Conservation (phyloP, 2,329 filamentous ascomycete genomes). For the Diaporthe sp. region DNA sequence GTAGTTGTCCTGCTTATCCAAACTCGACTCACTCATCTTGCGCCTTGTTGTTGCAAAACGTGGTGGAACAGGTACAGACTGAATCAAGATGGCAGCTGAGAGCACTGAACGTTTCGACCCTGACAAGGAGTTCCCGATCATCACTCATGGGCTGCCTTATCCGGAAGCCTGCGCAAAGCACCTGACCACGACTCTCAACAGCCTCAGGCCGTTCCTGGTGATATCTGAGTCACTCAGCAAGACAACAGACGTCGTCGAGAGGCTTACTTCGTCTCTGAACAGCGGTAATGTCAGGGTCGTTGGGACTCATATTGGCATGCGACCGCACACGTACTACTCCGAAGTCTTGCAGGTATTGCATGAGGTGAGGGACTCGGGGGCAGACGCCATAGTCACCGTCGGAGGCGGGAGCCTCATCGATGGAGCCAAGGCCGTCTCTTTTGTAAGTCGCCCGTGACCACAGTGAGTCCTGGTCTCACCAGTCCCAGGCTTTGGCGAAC, state of each 20-base stretch:
- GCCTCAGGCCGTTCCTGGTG: conserved; percentile 42
- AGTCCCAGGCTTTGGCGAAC: conserved; percentile 42
- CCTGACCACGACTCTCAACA: conserved; percentile 37
- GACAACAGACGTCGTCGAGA: conserved; percentile 42
- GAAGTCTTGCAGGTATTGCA: conserved; percentile 42
- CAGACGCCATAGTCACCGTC: conserved; percentile 43
- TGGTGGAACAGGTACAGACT: background rate
- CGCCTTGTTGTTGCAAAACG: too few relatives aligned
- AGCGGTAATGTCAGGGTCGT: conserved; percentile 32
- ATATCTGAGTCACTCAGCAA: conserved; percentile 43
- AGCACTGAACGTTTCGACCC: conserved; percentile 39
- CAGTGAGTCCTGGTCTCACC: background rate
- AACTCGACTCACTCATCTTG: background rate
- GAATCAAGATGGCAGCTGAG: conserved; percentile 32
- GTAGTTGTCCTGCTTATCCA: background rate
- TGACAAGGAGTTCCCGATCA: conserved; percentile 39
- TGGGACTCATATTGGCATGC: conserved; percentile 42
- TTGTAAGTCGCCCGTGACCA: conserved; percentile 29
- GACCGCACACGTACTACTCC: conserved; percentile 43
- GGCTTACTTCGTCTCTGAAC: conserved; percentile 36
- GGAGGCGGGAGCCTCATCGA: conserved; percentile 45
- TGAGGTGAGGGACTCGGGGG: conserved; percentile 35
- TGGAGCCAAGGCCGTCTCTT: conserved; percentile 43
- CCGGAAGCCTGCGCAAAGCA: conserved; percentile 42
- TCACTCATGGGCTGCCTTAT: conserved; percentile 42